These are phyloP conservation scores for Trametes gibbosa DNA, from an alignment of 768 basidiomycete genomes.

Conservation along the genomic window DNA sequence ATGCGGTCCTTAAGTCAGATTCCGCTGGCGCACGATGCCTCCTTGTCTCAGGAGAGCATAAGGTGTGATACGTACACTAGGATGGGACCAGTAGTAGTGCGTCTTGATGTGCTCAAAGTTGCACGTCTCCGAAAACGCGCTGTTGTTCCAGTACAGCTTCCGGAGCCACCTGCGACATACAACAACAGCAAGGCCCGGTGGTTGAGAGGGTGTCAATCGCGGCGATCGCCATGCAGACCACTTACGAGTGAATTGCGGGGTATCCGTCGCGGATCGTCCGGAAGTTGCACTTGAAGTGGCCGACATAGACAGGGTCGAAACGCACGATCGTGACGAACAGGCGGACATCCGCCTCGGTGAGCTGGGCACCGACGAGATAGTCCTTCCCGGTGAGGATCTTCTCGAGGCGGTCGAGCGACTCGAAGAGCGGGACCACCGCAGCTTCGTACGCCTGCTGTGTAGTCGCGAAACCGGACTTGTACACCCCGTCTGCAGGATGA, in stretches of 20 bases:
- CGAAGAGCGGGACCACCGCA: constrained; percentile 72
- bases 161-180: constrained; percentile 62
- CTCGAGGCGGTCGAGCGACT: constrained; percentile 79
- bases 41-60: background rate
- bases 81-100: constrained; percentile 68
- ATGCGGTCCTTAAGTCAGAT: too few relatives aligned
- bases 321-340: constrained; percentile 95
- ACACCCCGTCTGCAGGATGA: constrained; percentile 65
- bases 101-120: constrained; percentile 88
- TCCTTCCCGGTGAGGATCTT: constrained; percentile 72
- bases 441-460: constrained; percentile 77
- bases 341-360: constrained; percentile 85
- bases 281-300: constrained; percentile 94
- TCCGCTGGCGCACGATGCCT: constrained; percentile 32
- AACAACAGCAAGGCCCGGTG: too few relatives aligned
- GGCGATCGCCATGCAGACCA: background rate
- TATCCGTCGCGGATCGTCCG: constrained; percentile 84
- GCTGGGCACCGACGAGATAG: constrained; percentile 75
- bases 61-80: constrained; percentile 31
- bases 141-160: constrained; percentile 87
- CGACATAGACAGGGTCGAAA: constrained; percentile 87
- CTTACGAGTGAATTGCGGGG: constrained; percentile 2
- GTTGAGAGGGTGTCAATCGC: too few relatives aligned
- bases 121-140: constrained; percentile 84
- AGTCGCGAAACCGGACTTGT: constrained; percentile 85